Conservation (phyloP, 768 basidiomycete species). For the Amanita rubescens region DNA sequence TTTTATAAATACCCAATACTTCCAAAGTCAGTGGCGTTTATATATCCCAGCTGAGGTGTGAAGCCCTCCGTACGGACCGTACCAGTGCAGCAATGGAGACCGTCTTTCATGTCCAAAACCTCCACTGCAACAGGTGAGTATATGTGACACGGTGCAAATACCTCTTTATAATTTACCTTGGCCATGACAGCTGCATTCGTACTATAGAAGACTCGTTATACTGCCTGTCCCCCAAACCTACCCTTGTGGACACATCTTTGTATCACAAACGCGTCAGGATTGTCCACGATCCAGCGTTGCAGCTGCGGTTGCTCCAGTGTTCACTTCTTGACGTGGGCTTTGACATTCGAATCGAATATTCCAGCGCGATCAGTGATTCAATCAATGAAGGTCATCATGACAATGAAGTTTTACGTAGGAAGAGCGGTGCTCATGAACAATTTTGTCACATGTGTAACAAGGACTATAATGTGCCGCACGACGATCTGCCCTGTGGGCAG, state of each 20-base stretch:
- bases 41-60: not conserved
- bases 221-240: conserved; percentile 30
- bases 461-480: not conserved
- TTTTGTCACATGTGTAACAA: not conserved
- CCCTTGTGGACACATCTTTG: conserved; percentile 36
- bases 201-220: conserved; percentile 36
- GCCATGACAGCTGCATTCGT: conserved; percentile 32
- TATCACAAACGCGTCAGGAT: conserved; percentile 37
- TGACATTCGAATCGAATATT: conserved; percentile 20
- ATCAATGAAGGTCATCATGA: not conserved
- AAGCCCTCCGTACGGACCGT: not conserved
- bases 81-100: conserved; percentile 9
- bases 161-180: not conserved
- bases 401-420: not conserved
- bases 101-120: conserved; percentile 29
- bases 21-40: not conserved
- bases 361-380: too few relatives aligned
- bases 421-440: not conserved
- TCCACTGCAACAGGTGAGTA: conserved; percentile 43
- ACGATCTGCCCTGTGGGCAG: too few relatives aligned
- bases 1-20: not conserved
- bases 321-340: conserved; percentile 41
- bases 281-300: conserved; percentile 24
- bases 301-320: conserved; percentile 22
- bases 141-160: too few relatives aligned